These are phyloP conservation scores for Ailanthus altissimus DNA, from an alignment of 345 rosid species.

Conservation along the genomic window DNA sequence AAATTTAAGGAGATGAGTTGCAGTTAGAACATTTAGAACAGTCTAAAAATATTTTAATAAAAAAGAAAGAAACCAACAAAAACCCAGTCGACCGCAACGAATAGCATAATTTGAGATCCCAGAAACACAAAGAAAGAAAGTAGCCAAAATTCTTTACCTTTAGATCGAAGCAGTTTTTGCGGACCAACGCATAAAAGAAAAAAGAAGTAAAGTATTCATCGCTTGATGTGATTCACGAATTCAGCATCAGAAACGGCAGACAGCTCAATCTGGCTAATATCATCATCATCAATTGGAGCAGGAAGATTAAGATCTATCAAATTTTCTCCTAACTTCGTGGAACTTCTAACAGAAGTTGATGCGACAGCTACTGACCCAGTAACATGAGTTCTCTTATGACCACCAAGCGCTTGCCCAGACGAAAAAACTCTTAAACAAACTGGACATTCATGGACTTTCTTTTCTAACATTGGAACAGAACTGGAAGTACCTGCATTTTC, in stretches of 20 bases:
- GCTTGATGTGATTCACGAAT: slow-evolving; percentile 39
- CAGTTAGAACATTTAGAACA: slow-evolving; percentile 52
- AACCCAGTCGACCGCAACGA: slow-evolving; percentile 23
- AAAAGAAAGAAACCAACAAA: slow-evolving; percentile 22
- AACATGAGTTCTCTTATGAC: slow-evolving; percentile 91
- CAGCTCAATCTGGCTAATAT: slow-evolving; percentile 58
- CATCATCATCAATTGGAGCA: slow-evolving; percentile 75
- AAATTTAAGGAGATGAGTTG: slow-evolving; percentile 27
- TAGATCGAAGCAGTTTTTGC: slow-evolving; percentile 32
- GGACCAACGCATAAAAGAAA: slow-evolving; percentile 7
- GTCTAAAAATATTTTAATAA: slow-evolving; percentile 32
- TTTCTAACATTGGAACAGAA: slow-evolving; percentile 16
- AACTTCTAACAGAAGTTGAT: slow-evolving; percentile 30
- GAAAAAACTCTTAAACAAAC: slow-evolving; percentile 77
- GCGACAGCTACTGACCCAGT: slow-evolving; percentile 33
- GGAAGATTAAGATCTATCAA: slow-evolving; percentile 94
- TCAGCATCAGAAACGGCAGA: slow-evolving; percentile 73
- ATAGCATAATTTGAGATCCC: slow-evolving; percentile 46
- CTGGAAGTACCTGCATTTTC: slow-evolving; percentile 38
- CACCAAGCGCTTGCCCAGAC: slow-evolving; percentile 98
- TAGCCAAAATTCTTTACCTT: slow-evolving; percentile 47
- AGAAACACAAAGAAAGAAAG: slow-evolving; percentile 29
- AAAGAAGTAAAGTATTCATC: slow-evolving; percentile 21
- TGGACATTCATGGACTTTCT: slow-evolving; percentile 79
- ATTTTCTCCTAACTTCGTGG: slow-evolving; percentile 33